Evolutionary conservation across 176 grass and related monocot genomes (phyloP).

Genomic region (Dactylis glomerata): DNA sequence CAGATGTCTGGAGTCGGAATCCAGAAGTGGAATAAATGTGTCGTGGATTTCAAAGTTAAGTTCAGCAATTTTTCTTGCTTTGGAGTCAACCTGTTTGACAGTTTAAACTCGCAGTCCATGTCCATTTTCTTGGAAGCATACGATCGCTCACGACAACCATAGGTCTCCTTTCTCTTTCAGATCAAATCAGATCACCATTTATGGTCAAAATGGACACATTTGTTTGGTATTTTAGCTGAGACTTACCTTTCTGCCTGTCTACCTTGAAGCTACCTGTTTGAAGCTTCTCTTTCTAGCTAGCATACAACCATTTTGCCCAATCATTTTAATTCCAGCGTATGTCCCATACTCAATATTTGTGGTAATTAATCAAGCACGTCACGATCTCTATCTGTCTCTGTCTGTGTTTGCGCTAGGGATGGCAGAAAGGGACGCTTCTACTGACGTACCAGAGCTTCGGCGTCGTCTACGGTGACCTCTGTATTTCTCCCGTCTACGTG

Average conservation of each 20-base stretch:
- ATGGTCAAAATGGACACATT: slow-evolving; percentile 14
- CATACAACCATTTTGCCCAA: neutral
- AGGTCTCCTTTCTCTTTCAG: slow-evolving; percentile 14
- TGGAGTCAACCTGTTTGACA: neutral
- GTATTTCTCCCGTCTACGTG: slow-evolving; percentile 86
- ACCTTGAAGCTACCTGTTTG: slow-evolving; percentile 1
- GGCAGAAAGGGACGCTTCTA: slow-evolving; percentile 57
- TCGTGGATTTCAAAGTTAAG: neutral
- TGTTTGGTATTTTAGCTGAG: slow-evolving; percentile 7
- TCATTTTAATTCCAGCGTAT: neutral
- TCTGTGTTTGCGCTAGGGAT: slow-evolving; percentile 25
- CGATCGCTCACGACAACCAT: neutral
- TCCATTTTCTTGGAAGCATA: slow-evolving; percentile 7
- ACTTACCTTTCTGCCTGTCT: slow-evolving; percentile 8
- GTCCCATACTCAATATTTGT: neutral
- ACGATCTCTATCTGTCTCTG: neutral
- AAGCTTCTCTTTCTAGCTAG: neutral
- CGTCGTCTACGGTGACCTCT: slow-evolving; percentile 81
- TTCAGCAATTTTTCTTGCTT: neutral
- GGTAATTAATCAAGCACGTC: neutral
- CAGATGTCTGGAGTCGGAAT: neutral
- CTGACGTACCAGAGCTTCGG: slow-evolving; percentile 90
- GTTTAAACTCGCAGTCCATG: neutral
- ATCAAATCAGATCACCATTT: slow-evolving; percentile 4
- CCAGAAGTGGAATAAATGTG: neutral